Evolutionary conservation across 176 grass and related monocot genomes (phyloP).

Genomic region (Lolium perenne): DNA sequence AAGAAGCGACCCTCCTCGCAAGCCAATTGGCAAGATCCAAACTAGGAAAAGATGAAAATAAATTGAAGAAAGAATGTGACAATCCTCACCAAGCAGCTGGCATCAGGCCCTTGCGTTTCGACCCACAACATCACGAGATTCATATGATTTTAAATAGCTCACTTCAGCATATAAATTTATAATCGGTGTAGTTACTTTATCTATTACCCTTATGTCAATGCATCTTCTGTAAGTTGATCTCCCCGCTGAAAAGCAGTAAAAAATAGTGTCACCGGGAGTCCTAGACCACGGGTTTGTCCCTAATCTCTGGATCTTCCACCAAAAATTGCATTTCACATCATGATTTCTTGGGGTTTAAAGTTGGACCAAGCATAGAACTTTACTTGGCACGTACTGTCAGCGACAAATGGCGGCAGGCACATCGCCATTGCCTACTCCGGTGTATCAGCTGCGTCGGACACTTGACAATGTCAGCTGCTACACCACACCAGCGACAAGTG

Average conservation of each 20-base stretch:
- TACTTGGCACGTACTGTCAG: background rate
- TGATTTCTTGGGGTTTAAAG: conserved; percentile 6
- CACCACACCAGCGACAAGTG: background rate
- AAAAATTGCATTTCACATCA: background rate
- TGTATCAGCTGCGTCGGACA: background rate
- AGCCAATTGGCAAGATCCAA: too few relatives aligned
- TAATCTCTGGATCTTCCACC: background rate
- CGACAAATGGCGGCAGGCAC: background rate
- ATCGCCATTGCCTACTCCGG: background rate
- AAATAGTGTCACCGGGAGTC: background rate
- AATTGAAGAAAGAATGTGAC: too few relatives aligned
- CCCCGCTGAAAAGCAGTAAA: background rate
- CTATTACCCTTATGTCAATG: background rate
- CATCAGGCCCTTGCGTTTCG: background rate
- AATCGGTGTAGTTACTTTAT: background rate
- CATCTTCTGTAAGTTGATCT: background rate
- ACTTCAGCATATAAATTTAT: background rate
- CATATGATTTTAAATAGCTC: background rate
- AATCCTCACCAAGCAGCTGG: background rate
- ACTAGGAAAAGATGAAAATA: background rate
- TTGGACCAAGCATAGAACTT: background rate
- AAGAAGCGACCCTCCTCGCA: too few relatives aligned
- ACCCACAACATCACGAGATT: background rate
- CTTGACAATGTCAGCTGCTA: background rate
- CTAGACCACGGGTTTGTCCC: background rate